Base-by-base conservation (phyloP, 2,329 filamentous ascomycete genomes). In the Leptographium wingfieldii region DNA sequence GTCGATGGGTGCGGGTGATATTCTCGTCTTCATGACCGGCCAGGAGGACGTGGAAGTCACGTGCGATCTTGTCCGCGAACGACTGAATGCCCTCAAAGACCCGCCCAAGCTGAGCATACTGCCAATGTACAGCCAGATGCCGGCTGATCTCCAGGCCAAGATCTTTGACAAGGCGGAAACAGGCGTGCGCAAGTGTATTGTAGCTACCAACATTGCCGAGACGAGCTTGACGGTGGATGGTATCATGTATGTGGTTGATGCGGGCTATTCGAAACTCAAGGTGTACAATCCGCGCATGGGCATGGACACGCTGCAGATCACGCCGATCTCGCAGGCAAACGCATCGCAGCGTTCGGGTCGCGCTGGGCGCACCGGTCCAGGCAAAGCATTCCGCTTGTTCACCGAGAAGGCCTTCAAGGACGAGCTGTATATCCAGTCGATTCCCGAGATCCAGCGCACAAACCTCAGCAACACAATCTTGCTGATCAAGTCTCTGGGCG, bases 101-200 rank as follows among this genome's bases (percentile, higher is more conserved):
- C 92, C 94, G 0, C 92, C 94, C 1, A 92, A 96, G 69, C 82
- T 99, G 61, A 92, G 89, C 69, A 95, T 99, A 59, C 74, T 99
- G 33, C 95, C 95, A 0, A 97, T 99, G 59, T 99, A 99, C 82
- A 96, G 91, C 79, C 94, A 99, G 72, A 96, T 99, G 94, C 95
- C 94, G 2, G 94, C 94, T 40, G 95, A 99, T 71, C 77, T 99
- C 43, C 95, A 99, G 72, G 90, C 94, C 62, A 97, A 95, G 73
- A 99, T 99, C 65, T 99, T 99, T 67, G 92, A 99, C 69, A 84
- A 86, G 65, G 94, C 95, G 2, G 79, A 89, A 2, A 87, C 92
- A 0, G 94, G 94, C 1, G 92, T 96, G 5, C 85, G 94, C 61
- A 99, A 99, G 71, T 95, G 96, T 67, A 96, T 99, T 64, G 92